Conservation (phyloP, 2,329 filamentous ascomycete genomes). For the Aspergillus pseudoterreus region DNA sequence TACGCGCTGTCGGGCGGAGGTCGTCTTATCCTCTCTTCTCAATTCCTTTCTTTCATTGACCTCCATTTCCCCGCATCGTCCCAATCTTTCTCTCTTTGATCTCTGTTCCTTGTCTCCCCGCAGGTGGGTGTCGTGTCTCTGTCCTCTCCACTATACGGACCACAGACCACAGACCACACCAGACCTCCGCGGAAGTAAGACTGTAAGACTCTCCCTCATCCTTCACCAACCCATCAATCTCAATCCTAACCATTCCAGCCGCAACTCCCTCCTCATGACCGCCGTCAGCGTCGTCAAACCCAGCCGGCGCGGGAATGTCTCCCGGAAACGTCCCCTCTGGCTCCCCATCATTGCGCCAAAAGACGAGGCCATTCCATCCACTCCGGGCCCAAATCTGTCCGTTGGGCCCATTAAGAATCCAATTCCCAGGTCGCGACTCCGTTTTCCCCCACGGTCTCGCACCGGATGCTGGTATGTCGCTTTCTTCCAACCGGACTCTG, state of each 20-base stretch:
- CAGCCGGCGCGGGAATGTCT: conserved; percentile 32
- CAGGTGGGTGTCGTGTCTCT: neutral
- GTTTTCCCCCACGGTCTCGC: conserved; percentile 51
- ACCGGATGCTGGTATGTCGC: conserved; percentile 50
- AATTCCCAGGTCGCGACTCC: conserved; percentile 38
- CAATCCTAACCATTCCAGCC: too few species aligned
- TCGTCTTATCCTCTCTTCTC: neutral
- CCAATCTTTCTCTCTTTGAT: neutral
- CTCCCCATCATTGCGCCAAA: conserved; percentile 46
- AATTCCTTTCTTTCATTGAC: neutral
- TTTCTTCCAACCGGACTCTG: neutral
- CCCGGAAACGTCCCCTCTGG: conserved; percentile 35
- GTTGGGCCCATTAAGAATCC: conserved; percentile 27
- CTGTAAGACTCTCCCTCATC: too few species aligned
- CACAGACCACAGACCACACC: too few species aligned
- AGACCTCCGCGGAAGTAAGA: too few species aligned
- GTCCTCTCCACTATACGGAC: neutral
- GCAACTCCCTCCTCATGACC: conserved; percentile 25
- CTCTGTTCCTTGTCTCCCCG: neutral
- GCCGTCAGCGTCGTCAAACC: conserved; percentile 34
- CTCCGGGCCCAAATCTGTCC: neutral
- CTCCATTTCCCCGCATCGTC: neutral
- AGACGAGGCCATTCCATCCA: conserved; percentile 28
- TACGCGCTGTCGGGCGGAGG: neutral
- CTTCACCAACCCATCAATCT: too few species aligned